Evolutionary conservation across 345 rosid species (phyloP), one percentile per base, ranked within the genome.

Genomic region (Salix suchowensis): DNA sequence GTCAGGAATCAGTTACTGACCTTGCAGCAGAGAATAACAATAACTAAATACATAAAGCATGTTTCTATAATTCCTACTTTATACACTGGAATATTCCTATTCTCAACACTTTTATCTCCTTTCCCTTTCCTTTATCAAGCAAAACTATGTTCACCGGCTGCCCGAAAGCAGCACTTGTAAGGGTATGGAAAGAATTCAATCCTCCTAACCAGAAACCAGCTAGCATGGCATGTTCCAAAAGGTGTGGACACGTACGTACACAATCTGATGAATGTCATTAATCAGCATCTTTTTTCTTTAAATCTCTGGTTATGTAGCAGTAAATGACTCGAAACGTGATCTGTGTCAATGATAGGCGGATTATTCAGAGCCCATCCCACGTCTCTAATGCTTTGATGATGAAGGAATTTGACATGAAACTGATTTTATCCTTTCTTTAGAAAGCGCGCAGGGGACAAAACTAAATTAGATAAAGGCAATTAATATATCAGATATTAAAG

Each of bases 191-290:
- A 30, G 48, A 52, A 4, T 60, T 65, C 11, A 40, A 58, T 74
- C 73, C 67, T 76, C 15, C 6, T 40, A 67, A 62, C 79, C 44
- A 70, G 74, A 67, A 77, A 60, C 68, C 16, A 2, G 24, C 24
- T 24, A 24, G 60, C 76, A 39, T 66, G 76, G 60, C 32, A 44
- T 81, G 84, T 76, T 70, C 68, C 62, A 18, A 81, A 84, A 78
- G 71, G 70, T 65, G 71, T 18, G 40, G 78, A 74, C 64, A 69
- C 32, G 32, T 30, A 7, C 54, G 26, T 24, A 24, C 26, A 39
- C 42, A 11, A 2, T 1, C 2, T 42, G 10, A 30, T n/a, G 64
- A 55, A 34, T 62, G 64, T 39, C 26, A 13, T 14, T 70, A 19
- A 52, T 18, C n/a, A 36, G 1, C 48, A 21, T 10, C 36, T 48